Percentiles rank a stretch among this genome's conserved stretches.
Evolutionary conservation across 2,329 filamentous ascomycete genomes (phyloP).

Genomic region (Beauveria sp.): DNA sequence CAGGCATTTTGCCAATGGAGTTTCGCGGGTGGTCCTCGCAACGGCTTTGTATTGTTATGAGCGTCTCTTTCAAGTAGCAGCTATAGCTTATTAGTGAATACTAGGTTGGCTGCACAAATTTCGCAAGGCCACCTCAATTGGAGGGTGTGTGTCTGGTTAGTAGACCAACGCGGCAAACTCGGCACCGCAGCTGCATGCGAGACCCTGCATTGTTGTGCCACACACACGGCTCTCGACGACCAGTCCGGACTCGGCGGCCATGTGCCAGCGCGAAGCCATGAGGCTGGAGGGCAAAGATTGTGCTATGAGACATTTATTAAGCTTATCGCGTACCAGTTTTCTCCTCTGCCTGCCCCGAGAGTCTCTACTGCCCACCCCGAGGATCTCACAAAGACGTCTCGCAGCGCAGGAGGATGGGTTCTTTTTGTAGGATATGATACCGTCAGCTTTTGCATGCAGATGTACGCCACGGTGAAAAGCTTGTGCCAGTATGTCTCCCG

Average conservation of each 20-base stretch:
- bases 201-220: background rate
- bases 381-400: no score
- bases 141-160: background rate
- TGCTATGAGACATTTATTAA: no score
- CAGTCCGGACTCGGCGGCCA: background rate
- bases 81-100: background rate
- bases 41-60: background rate
- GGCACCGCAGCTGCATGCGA: background rate
- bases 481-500: no score
- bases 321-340: no score
- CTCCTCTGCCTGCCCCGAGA: no score
- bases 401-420: no score
- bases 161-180: background rate
- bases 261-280: background rate
- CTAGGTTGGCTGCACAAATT: background rate
- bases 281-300: no score
- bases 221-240: no score
- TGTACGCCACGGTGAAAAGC: no score
- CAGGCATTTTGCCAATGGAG: background rate
- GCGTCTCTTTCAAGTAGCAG: background rate
- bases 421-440: no score
- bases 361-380: no score
- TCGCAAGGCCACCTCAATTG: background rate
- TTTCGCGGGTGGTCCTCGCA: background rate
- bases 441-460: no score